A percentile compares a stretch with the other conserved stretches of the same genome.
Evolutionary conservation across 441 rosid species (phyloP).

Genomic region (Arabidopsis lyrata): DNA sequence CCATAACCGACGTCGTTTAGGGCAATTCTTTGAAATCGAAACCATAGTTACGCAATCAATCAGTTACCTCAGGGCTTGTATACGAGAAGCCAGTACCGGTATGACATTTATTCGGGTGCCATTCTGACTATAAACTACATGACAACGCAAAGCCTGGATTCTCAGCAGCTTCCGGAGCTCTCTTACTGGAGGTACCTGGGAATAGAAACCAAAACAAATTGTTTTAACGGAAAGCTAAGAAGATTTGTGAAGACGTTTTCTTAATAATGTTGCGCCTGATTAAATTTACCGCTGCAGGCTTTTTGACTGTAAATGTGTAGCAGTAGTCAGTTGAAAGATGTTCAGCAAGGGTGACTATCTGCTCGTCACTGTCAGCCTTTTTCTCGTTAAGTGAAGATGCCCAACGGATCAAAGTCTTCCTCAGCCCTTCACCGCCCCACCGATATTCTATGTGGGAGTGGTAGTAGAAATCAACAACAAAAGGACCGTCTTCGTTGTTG

Average conservation of each 20-base stretch:
- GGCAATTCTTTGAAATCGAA: constrained; percentile 17
- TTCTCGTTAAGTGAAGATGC: constrained; percentile 63
- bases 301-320: constrained; percentile 65
- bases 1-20: constrained; percentile 3
- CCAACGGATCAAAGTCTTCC: constrained; percentile 93
- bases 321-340: constrained; percentile 79
- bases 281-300: constrained; percentile 56
- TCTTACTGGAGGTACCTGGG: constrained; percentile 82
- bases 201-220: constrained; percentile 17
- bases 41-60: background rate
- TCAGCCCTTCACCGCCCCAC: constrained; percentile 94
- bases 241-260: constrained; percentile 14
- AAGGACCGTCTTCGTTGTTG: constrained; percentile 65
- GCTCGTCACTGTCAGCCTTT: constrained; percentile 55
- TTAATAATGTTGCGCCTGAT: background rate
- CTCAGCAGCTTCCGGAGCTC: constrained; percentile 86
- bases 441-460: constrained; percentile 82
- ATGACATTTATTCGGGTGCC: constrained; percentile 86
- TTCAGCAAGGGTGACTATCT: constrained; percentile 63
- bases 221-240: constrained; percentile 1
- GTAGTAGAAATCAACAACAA: constrained; percentile 78
- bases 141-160: constrained; percentile 93
- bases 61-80: constrained; percentile 92
- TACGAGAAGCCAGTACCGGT: constrained; percentile 91
- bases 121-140: constrained; percentile 82